Conservation (phyloP, 768 basidiomycete species). For the Leccinellum rugosiceps region DNA sequence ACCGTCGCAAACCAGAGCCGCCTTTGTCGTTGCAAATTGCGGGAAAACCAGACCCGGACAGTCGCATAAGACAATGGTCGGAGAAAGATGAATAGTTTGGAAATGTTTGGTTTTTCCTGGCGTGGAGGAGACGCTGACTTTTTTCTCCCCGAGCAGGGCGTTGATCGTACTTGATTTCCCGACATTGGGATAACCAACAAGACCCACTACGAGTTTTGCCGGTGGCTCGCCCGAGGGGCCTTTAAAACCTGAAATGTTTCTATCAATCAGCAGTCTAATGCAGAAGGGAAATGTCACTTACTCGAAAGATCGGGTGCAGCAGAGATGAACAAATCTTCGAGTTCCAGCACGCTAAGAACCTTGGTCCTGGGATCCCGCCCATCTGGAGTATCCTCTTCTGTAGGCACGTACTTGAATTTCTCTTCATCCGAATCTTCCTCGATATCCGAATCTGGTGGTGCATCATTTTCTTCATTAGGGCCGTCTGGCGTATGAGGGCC, state of each 20-base stretch:
- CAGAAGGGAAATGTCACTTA: constrained; percentile 33
- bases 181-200: constrained; percentile 98
- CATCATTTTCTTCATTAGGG: constrained; percentile 29
- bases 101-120: constrained; percentile 99
- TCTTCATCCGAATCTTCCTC: constrained; percentile 35
- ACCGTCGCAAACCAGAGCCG: constrained; percentile 94
- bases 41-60: constrained; percentile 98
- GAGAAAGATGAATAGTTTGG: constrained; percentile 94
- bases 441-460: constrained; percentile 23
- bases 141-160: constrained; percentile 91
- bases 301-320: constrained; percentile 70
- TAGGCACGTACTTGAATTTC: constrained; percentile 46
- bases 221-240: constrained; percentile 55
- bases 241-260: constrained; percentile 51
- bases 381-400: constrained; percentile 52
- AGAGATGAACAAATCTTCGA: constrained; percentile 77
- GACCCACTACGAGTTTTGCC: constrained; percentile 71
- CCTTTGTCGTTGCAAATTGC: constrained; percentile 96
- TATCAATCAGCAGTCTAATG: background rate
- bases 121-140: constrained; percentile 96
- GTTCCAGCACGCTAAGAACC: constrained; percentile 80
- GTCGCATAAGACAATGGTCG: constrained; percentile 85
- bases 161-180: constrained; percentile 99
- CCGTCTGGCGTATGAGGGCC: constrained; percentile 26
- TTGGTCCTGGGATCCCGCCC: constrained; percentile 62